Evolutionary conservation across 352 stramenopile species (phyloP).

Genomic region (Phytophthora agathidicida): DNA sequence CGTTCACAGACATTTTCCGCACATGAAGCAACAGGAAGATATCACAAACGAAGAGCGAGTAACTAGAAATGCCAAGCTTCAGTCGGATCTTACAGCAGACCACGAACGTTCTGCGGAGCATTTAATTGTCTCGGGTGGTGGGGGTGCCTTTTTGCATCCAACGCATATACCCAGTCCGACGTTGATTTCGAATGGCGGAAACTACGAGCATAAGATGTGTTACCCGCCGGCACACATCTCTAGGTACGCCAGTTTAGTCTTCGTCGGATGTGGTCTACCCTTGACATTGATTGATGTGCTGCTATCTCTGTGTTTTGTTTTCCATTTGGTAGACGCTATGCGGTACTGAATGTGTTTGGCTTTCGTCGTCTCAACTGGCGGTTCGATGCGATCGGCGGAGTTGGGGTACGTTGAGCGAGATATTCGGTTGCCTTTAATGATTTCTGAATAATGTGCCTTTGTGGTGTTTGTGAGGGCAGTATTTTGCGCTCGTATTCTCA

Average conservation of each 20-base stretch:
- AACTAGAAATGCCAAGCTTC: constrained; percentile 6
- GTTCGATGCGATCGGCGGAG: constrained; percentile 91
- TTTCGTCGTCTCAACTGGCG: constrained; percentile 94
- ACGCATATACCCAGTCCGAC: constrained; percentile 81
- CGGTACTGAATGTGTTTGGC: constrained; percentile 84
- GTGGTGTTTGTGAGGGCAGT: constrained; percentile 42
- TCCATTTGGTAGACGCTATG: constrained; percentile 63
- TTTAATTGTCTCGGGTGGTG: constrained; percentile 90
- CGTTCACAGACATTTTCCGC: constrained; percentile 78
- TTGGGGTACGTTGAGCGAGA: constrained; percentile 57
- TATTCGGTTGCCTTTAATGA: neutral
- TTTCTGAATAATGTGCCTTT: constrained; percentile 6
- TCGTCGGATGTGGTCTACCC: neutral
- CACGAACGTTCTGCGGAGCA: constrained; percentile 52
- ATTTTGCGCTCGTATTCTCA: constrained; percentile 91
- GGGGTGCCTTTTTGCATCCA: constrained; percentile 90
- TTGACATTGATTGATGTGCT: neutral
- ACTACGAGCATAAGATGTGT: constrained; percentile 80
- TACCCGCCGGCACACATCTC: constrained; percentile 87
- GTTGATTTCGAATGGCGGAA: constrained; percentile 65
- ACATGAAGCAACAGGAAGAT: constrained; percentile 53
- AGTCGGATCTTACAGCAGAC: constrained; percentile 1
- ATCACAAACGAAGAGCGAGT: constrained; percentile 20
- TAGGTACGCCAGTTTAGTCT: constrained; percentile 40
- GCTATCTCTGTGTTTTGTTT: constrained; percentile 3